Evolutionary conservation across 257 asterid species (phyloP), one percentile per base, ranked within the genome.

Genomic region (Jaltomata sinuosa): DNA sequence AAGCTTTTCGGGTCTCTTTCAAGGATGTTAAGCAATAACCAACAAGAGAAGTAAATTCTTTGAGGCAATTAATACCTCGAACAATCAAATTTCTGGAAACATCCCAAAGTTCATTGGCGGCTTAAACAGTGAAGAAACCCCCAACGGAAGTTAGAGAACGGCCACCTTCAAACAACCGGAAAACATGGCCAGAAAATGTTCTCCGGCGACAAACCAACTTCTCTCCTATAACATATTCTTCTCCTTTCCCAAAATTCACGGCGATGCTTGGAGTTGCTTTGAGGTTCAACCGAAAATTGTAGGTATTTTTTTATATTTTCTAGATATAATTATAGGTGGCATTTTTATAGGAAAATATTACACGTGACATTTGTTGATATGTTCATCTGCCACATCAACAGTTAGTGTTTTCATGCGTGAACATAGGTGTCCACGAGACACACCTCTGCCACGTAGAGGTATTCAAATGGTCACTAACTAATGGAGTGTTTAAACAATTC

Each of bases 61-160:
- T 87, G 94, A 96, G 80, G 88, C 59, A 16, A 15, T 94, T 71
- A 96, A 94, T 77, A 81, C 95, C 3, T 94, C 98, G 55, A 85
- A 83, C 79, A 93, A 94, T 82, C 91, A 84, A 67, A 91, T 96
- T 50, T 88, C 97, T 0, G 96, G 99, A 9, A 84, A 57, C 85
- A 90, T 96, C 54, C 98, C 98, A 9, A 91, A 90, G 25, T 87
- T 94, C 74, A 32, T 79, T 36, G 85, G 49, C 11, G 90, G 89
- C 36, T 74, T 88, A 87, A 88, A 83, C 78, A 68, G 52, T 10
- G 78, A 36, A 68, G 3, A 19, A 19, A 68, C 78, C 78, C 36
- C 29, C 77, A 67, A 34, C 6, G 8, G 16, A 67, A 16, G 34
- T 67, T 25, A 68, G 27, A 10, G 1, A 34, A 31, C 11, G 18